phyloP scores from a whole-genome alignment of 805 yeast species.

The Sugiyamaella valdiviana region DNA sequence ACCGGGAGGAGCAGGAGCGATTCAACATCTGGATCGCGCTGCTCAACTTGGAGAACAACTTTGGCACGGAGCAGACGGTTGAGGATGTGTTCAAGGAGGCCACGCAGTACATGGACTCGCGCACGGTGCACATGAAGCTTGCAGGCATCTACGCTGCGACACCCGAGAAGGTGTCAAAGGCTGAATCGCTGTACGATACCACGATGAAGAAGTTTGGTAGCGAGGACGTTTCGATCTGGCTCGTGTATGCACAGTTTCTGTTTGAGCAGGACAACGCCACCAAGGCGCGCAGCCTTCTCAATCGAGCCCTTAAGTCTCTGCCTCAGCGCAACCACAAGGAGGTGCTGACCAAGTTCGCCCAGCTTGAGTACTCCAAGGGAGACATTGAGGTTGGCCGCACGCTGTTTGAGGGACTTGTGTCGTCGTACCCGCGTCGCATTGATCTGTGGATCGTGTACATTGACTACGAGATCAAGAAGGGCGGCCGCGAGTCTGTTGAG shows the following conservation, averaged over 20 bases:
- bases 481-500: conserved; percentile 60
- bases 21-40: conserved; percentile 94
- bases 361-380: conserved; percentile 77
- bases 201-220: conserved; percentile 77
- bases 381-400: conserved; percentile 94
- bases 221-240: conserved; percentile 68
- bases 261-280: conserved; percentile 47
- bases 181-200: conserved; percentile 57
- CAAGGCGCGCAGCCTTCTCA: conserved; percentile 61
- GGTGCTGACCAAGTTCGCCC: conserved; percentile 81
- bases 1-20: conserved; percentile 88
- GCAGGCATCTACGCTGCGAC: conserved; percentile 69
- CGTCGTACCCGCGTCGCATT: conserved; percentile 85
- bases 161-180: conserved; percentile 56
- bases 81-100: conserved; percentile 78
- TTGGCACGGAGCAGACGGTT: conserved; percentile 78
- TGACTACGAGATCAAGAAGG: conserved; percentile 80
- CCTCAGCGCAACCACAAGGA: conserved; percentile 56
- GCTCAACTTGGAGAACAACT: conserved; percentile 86
- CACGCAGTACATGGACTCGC: conserved; percentile 86
- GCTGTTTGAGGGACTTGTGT: conserved; percentile 81
- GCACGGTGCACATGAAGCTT: conserved; percentile 71
- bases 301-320: conserved; percentile 63
- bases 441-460: conserved; percentile 94
- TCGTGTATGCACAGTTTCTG: conserved; percentile 68